Evolutionary conservation across 495 filamentous ascomycete species (phyloP), one percentile per base, ranked within the genome.

Genomic region (Xylaria flabelliformis): DNA sequence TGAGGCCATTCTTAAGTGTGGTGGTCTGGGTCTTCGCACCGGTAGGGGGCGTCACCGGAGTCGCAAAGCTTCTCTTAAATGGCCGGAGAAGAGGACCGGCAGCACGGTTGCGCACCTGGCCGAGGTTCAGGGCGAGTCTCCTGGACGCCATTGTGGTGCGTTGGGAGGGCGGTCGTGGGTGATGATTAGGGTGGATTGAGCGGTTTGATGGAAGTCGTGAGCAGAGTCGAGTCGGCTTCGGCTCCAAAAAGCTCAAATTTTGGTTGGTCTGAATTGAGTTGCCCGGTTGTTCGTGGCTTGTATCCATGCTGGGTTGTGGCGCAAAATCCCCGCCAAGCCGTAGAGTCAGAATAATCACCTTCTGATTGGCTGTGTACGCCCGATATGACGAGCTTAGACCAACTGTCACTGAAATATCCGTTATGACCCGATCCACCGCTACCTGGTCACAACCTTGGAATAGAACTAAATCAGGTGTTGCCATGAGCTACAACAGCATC

Each of bases 1-100:
- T 99, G 83, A 99, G 88, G 77, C 96, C 96, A 88, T 98, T 99
- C 83, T 91, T 93, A 79, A 99, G 87, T 36, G 96, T 99, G 44
- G 96, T 99, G 77, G 91, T 94, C 87, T 98, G 90, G 74, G 94
- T 97, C 85, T 91, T 95, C 82, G 88, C 77, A 83, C 77, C 90
- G 86, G 85, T 90, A 82, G 80, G 83, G 80, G 81, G 80, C 67
- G 84, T 78, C 76, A 95, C 90, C 61, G 94, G 94, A 63, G 94
- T 94, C 77, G 95, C 94, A 77, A 97, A 92, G 77, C 92, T 91
- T 87, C 94, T 90, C 81, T 87, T 90, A 79, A 93, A 85, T 73
- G 92, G 89, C 81, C 90, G 86, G 77, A 93, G 84, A 74, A 91
- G 85, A 78, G 90, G 88, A 81, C 94, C 85, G 79, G 91, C 91